Percentiles rank a stretch among this genome's conserved stretches.
Evolutionary conservation across 257 asterid species (phyloP).

Genomic region (Mentha longifolia): DNA sequence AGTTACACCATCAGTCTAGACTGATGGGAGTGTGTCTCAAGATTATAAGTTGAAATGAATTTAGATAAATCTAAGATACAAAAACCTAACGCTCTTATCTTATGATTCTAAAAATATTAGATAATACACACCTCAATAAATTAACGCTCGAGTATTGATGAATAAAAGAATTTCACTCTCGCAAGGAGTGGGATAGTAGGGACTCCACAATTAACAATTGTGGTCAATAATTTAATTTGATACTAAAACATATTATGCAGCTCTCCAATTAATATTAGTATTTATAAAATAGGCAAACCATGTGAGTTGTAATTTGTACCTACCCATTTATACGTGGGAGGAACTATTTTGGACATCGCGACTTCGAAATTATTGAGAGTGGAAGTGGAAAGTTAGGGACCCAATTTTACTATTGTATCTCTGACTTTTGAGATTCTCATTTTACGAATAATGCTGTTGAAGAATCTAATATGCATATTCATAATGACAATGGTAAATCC

Average conservation of each 20-base stretch:
- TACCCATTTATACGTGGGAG: conserved; percentile 21
- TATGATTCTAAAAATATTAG: too few relatives aligned
- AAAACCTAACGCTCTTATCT: too few relatives aligned
- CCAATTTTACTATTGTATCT: conserved; percentile 20
- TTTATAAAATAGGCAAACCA: conserved; percentile 23
- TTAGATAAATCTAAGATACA: too few relatives aligned
- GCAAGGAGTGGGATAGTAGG: neutral
- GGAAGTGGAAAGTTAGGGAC: neutral
- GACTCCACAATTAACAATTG: conserved; percentile 1
- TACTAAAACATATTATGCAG: conserved; percentile 4
- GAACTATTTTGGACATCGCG: neutral
- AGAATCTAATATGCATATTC: conserved; percentile 25
- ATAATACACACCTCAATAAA: too few relatives aligned
- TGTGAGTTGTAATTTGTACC: conserved; percentile 19
- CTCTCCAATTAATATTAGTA: neutral
- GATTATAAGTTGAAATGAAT: too few relatives aligned
- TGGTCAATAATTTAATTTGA: conserved; percentile 15
- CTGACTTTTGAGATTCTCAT: conserved; percentile 25
- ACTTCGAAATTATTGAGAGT: conserved; percentile 18
- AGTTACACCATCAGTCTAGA: too few relatives aligned
- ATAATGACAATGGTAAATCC: conserved; percentile 16
- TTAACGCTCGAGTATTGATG: too few relatives aligned
- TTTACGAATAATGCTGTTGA: conserved; percentile 2
- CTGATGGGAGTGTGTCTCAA: too few relatives aligned
- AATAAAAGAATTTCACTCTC: too few relatives aligned